Evolutionary conservation across 2,329 filamentous ascomycete genomes (phyloP), one percentile per base, ranked within the genome.

Genomic region (Orbilia oligospora): DNA sequence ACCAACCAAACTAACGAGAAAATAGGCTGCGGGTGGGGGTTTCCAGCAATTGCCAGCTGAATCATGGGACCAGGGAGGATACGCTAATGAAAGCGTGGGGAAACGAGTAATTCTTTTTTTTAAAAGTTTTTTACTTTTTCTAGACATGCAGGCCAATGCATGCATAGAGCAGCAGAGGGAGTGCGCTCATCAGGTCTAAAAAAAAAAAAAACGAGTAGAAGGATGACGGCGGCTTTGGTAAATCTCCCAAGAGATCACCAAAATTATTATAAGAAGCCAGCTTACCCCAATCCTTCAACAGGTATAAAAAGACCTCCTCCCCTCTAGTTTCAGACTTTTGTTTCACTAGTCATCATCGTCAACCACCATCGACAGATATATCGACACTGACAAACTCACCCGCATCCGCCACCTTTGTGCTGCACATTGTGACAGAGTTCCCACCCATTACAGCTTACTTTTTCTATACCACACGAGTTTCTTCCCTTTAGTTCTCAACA

Each of bases 21-120:
- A 78, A 56, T 67, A 66, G 73, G 67, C 67, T 66, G 67, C 73
- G 66, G 67, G 73, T 77, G 73, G 73, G 73, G 73, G 73, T 77
- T 77, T 71, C 41, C 22, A 67, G 61, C 72, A 76, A 38, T 44
- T 67, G 67, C 73, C 67, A 77, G 73, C 73, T 77, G 73, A 77
- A 77, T 77, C 73, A 77, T 77, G 73, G 68, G 73, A 77, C 73
- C 67, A 77, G 51, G 58, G 55, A 65, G 55, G 71, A 46, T 66
- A 70, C 72, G 44, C 73, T 77, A 76, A 41, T 58, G 30, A 61
- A 53, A 77, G 73, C 73, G 73, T 77, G 73, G 73, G 73, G 73
- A 77, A 76, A 77, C 73, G 65, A 70, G 55, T 56, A 67, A 58
- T 71, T 77, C 67, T 66, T 71, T 76, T 76, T 75, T 49, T 10